These are phyloP conservation scores for Penicillium manginii DNA, from an alignment of 495 filamentous ascomycete species.

Conservation along the genomic window DNA sequence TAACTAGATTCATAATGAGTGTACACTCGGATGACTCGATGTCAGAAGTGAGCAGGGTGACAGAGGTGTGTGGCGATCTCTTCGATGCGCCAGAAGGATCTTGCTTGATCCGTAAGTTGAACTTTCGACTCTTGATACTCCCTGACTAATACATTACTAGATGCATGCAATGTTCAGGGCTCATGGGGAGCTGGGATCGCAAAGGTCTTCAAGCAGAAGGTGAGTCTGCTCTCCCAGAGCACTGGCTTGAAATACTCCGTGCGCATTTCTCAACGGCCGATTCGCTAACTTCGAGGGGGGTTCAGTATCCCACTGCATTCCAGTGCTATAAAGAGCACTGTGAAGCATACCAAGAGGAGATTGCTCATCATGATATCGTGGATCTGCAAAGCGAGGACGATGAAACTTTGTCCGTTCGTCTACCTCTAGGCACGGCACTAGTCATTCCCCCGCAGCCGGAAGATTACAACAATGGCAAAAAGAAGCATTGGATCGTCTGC, in stretches of 20 bases:
- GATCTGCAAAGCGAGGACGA: slow-evolving; percentile 9
- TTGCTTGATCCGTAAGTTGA: slow-evolving; percentile 47
- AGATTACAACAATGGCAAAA: slow-evolving; percentile 22
- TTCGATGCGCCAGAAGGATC: slow-evolving; percentile 49
- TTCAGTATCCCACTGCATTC: slow-evolving; percentile 48
- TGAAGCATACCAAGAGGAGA: slow-evolving; percentile 5
- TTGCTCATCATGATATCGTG: slow-evolving; percentile 11
- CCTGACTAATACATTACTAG: slow-evolving; percentile 27
- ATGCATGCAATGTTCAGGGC: slow-evolving; percentile 52
- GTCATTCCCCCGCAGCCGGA: slow-evolving; percentile 46
- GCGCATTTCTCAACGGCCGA: background rate
- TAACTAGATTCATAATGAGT: background rate
- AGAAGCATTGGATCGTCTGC: slow-evolving; percentile 52
- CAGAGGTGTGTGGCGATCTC: slow-evolving; percentile 43
- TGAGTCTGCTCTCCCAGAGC: slow-evolving; percentile 13
- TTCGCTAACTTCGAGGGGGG: background rate
- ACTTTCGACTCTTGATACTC: background rate
- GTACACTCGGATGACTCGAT: background rate
- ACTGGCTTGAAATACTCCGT: background rate
- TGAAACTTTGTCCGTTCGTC: slow-evolving; percentile 3
- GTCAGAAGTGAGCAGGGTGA: slow-evolving; percentile 8
- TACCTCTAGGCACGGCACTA: slow-evolving; percentile 42
- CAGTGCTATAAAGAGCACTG: slow-evolving; percentile 41
- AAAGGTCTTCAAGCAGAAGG: slow-evolving; percentile 34
- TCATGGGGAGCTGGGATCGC: slow-evolving; percentile 52